Conservation (phyloP, 768 basidiomycete species). For the Tylopilus felleus region DNA sequence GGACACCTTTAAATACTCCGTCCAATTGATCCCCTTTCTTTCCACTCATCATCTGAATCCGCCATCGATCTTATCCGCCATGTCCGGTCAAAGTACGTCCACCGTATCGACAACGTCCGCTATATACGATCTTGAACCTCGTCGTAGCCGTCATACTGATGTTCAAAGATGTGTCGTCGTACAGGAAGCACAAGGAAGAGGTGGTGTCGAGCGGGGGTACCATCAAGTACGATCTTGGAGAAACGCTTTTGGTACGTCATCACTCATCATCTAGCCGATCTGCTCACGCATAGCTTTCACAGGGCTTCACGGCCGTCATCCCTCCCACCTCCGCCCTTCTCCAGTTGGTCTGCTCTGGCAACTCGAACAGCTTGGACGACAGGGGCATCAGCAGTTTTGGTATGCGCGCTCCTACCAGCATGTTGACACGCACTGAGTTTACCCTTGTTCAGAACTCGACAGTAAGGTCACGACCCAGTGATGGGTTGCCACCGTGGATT, state of each 20-base stretch:
- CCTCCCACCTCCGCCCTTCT: not conserved
- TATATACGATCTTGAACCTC: not conserved
- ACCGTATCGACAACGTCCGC: not conserved
- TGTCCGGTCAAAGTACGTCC: constrained; percentile 11
- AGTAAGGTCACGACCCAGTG: not conserved
- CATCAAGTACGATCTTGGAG: constrained; percentile 14
- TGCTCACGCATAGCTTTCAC: not conserved
- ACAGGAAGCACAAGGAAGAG: constrained; percentile 10
- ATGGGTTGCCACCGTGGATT: not conserved
- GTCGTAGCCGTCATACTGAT: constrained; percentile 11
- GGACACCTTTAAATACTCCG: not conserved
- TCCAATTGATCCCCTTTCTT: not conserved
- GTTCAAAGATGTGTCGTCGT: constrained; percentile 2
- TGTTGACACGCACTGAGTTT: not conserved
- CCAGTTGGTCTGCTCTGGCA: not conserved
- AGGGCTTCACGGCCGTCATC: constrained; percentile 22
- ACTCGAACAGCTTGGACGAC: not conserved
- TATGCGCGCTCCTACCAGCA: constrained; percentile 1
- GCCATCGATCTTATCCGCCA: not conserved
- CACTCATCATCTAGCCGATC: not conserved
- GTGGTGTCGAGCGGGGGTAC: constrained; percentile 1
- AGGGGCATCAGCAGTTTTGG: constrained; percentile 15
- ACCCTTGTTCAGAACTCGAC: constrained; percentile 15
- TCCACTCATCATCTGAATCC: not conserved
- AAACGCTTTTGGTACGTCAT: not conserved